Percentiles rank a stretch among this genome's conserved stretches.
Evolutionary conservation across 805 yeast genomes (phyloP).

Genomic region (Candida namnaoensis): DNA sequence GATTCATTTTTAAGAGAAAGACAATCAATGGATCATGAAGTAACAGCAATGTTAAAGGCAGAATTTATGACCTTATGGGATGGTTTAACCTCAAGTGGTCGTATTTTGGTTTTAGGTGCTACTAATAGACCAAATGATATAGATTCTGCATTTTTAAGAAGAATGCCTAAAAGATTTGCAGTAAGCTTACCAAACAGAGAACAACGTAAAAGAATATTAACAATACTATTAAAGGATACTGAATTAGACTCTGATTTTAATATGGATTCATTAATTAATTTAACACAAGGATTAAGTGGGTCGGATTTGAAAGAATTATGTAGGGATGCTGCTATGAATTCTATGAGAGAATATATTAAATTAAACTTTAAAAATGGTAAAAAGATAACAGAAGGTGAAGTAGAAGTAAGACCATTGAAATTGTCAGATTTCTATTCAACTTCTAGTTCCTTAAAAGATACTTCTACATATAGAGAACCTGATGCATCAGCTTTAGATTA

Average conservation of each 20-base stretch:
- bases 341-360: constrained; percentile 79
- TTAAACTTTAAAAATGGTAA: constrained; percentile 30
- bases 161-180: constrained; percentile 87
- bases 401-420: constrained; percentile 49
- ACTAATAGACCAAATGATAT: constrained; percentile 90
- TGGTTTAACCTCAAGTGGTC: constrained; percentile 70
- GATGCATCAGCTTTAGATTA: constrained; percentile 3
- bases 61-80: constrained; percentile 99
- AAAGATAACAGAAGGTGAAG: constrained; percentile 25
- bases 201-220: constrained; percentile 65
- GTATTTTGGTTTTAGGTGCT: constrained; percentile 87
- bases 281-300: constrained; percentile 77
- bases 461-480: neutral
- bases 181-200: constrained; percentile 60
- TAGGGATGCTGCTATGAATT: constrained; percentile 85
- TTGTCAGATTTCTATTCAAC: constrained; percentile 42
- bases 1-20: constrained; percentile 91
- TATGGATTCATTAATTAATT: constrained; percentile 44
- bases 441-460: neutral
- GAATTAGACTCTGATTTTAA: constrained; percentile 53
- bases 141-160: constrained; percentile 84
- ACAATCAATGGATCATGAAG: constrained; percentile 80
- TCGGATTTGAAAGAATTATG: constrained; percentile 88
- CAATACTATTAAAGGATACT: constrained; percentile 61
- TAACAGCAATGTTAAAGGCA: constrained; percentile 89